Evolutionary conservation across 75 land plant genomes (phyloP), one percentile per base, ranked within the genome.

Genomic region (Chamaecyparis obtusa): DNA sequence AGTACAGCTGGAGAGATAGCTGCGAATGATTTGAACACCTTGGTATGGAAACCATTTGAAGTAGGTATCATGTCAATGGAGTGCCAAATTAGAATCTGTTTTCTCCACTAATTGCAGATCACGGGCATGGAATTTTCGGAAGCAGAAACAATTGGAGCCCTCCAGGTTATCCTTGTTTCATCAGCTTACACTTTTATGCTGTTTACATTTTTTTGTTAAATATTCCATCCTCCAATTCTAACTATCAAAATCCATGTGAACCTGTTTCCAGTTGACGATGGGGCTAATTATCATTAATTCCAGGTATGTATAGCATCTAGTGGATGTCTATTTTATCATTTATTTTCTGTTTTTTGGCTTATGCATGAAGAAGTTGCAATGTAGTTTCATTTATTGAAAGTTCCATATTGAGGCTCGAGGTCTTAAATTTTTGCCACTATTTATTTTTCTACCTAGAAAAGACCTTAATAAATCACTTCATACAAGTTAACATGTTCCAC

Each of bases 131-230:
- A 17, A 77, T 77, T 77, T 17, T 17, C 44, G 21, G 48, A 44
- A 80, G 48, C 48, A n/a, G 83, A 43, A 44, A 80, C 24, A 44
- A 80, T 27, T 80, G 83, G 49, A 21, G 30, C 44, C n/a, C 11
- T 10, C 83, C 83, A 80, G 83, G 83, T 80, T 80, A 80, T 44
- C 83, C 51, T 79, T 24, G 27, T 79, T 79, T 79, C 19, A 41
- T 24, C 35, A 41, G 43, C 3, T 44, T 80, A 27, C 24, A 9
- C 82, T 21, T 39, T 79, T 21, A 44, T 80, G 48, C 41, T 43
- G 46, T 44, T 41, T 43, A 44, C 44, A 24, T 44, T 17, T 43
- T 80, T 44, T 80, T 80, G 21, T 11, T 44, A 24, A 9, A 43
- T 44, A 44, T 80, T 27, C 27, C 44, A n/a, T 39, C 30, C 32